phyloP scores from a whole-genome alignment of 129 eudicot species.

The Tagetes patula region DNA sequence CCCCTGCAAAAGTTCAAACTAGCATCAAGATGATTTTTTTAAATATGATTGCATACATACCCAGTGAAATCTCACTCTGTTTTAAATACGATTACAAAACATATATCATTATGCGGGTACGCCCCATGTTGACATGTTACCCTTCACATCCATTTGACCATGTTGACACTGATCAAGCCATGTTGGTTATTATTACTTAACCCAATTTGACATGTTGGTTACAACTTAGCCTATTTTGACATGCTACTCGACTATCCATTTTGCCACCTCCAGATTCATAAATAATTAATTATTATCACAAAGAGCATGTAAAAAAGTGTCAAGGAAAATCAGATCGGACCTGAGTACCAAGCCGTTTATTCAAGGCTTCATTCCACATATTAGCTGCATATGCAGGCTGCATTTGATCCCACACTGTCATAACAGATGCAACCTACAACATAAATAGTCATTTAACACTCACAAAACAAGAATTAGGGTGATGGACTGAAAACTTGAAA shows the following conservation, averaged over 20 bases:
- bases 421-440: slow-evolving; percentile 93
- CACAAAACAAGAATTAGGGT: neutral
- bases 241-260: neutral
- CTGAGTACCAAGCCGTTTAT: slow-evolving; percentile 94
- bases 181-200: too few species aligned
- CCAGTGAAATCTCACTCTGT: too few species aligned
- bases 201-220: too few species aligned
- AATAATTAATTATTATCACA: neutral
- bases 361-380: slow-evolving; percentile 97
- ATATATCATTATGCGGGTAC: too few species aligned
- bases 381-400: slow-evolving; percentile 96
- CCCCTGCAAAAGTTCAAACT: slow-evolving; percentile 48
- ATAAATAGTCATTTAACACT: slow-evolving; percentile 14
- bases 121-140: too few species aligned
- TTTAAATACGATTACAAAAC: too few species aligned
- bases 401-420: slow-evolving; percentile 95
- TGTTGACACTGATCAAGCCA: too few species aligned
- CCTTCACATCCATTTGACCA: too few species aligned
- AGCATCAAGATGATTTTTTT: slow-evolving; percentile 18
- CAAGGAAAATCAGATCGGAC: slow-evolving; percentile 33
- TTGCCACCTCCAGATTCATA: slow-evolving; percentile 1
- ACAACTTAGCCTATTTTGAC: neutral
- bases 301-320: neutral
- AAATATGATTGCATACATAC: too few species aligned
- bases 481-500: neutral